Evolutionary conservation across 139 green algal species (phyloP).

Genomic region (Picochlorum sp.): DNA sequence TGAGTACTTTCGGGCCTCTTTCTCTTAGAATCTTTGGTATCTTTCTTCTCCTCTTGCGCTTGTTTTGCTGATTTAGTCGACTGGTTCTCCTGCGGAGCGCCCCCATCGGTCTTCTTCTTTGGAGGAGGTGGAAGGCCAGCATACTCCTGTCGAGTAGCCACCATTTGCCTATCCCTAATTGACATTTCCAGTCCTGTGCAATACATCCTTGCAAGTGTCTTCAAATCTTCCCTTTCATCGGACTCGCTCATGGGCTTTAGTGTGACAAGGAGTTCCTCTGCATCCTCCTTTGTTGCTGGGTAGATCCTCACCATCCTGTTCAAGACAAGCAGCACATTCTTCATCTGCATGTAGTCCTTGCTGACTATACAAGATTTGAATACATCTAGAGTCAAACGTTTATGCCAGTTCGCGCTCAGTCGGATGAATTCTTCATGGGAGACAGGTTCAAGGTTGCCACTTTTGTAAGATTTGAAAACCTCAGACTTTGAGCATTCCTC

Average conservation of each 20-base stretch:
- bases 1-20: too few relatives aligned
- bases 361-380: slow-evolving; percentile 30
- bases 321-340: slow-evolving; percentile 47
- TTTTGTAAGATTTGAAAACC: slow-evolving; percentile 18
- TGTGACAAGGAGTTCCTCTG: neutral
- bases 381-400: slow-evolving; percentile 12
- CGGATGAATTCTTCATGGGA: slow-evolving; percentile 26
- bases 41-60: neutral
- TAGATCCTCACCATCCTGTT: slow-evolving; percentile 24
- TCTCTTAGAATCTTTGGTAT: neutral
- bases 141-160: slow-evolving; percentile 23
- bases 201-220: slow-evolving; percentile 43
- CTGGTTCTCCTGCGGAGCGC: neutral
- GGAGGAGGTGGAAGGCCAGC: slow-evolving; percentile 18
- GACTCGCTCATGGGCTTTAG: slow-evolving; percentile 19
- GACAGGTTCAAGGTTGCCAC: slow-evolving; percentile 3
- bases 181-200: slow-evolving; percentile 26
- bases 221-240: slow-evolving; percentile 39
- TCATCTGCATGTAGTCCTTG: slow-evolving; percentile 44
- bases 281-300: slow-evolving; percentile 7
- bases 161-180: slow-evolving; percentile 23
- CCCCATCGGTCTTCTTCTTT: neutral
- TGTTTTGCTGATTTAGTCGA: neutral
- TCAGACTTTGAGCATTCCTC: slow-evolving; percentile 24
- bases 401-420: slow-evolving; percentile 28